Percentiles rank a stretch among this genome's conserved stretches.
Conservation (phyloP, 441 rosid genomes). For the Codiaeum variegatum region DNA sequence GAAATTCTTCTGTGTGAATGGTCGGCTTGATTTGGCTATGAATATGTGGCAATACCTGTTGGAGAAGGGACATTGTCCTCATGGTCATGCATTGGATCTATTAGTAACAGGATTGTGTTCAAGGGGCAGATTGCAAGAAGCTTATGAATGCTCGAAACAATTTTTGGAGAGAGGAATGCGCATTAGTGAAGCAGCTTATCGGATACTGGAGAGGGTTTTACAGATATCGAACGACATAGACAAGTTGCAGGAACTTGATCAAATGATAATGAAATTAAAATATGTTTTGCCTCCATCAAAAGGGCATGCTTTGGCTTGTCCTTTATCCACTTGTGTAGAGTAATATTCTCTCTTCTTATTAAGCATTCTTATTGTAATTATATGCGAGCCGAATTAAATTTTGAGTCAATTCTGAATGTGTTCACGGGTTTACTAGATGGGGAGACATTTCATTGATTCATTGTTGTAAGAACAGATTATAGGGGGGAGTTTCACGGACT, state of each 20-base stretch:
- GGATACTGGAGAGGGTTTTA: conserved; percentile 49
- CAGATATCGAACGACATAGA: conserved; percentile 34
- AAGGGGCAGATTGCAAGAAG: conserved; percentile 53
- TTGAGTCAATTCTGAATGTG: background rate
- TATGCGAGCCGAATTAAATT: background rate
- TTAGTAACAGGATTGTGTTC: conserved; percentile 73
- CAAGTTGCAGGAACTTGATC: conserved; percentile 49
- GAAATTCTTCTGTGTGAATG: conserved; percentile 66
- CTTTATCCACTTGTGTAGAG: background rate
- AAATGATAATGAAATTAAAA: conserved; percentile 44
- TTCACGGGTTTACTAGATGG: background rate
- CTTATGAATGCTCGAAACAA: conserved; percentile 64
- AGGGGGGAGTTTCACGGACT: background rate
- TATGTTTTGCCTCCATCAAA: conserved; percentile 48
- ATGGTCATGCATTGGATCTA: conserved; percentile 72
- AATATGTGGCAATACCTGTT: conserved; percentile 58
- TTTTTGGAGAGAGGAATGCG: conserved; percentile 69
- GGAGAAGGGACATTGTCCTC: conserved; percentile 80
- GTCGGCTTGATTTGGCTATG: conserved; percentile 52
- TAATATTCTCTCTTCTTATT: background rate
- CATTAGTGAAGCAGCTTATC: conserved; percentile 42
- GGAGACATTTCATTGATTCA: background rate
- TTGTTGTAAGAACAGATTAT: background rate
- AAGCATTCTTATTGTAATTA: background rate
- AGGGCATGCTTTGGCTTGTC: conserved; percentile 20